phyloP scores from a whole-genome alignment of 2,329 filamentous ascomycete species.

The Colletotrichum sp. region DNA sequence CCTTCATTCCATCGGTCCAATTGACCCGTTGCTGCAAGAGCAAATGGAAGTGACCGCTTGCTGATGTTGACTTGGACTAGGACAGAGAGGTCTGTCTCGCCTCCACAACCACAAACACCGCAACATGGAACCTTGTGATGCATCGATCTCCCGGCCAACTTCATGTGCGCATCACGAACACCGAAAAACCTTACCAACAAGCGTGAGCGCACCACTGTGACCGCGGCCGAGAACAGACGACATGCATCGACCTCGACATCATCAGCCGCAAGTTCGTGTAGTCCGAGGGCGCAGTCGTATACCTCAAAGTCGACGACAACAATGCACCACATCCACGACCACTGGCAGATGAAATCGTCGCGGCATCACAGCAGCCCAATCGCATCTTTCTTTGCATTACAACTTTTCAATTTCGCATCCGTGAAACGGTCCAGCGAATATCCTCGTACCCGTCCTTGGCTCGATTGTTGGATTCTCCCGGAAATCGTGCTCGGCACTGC shows the following conservation, averaged over 20 bases:
- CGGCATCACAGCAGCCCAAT: neutral
- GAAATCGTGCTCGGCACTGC: neutral
- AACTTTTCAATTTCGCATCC: neutral
- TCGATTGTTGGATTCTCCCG: neutral
- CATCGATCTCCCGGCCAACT: neutral
- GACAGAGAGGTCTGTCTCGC: neutral
- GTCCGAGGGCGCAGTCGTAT: no score
- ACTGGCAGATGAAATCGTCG: neutral
- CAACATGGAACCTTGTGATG: neutral
- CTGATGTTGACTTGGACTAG: neutral
- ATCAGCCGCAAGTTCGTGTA: no score
- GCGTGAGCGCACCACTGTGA: no score
- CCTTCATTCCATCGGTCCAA: neutral
- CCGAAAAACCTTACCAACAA: neutral
- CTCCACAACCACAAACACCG: neutral
- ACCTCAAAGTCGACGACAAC: no score
- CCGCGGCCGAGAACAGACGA: no score
- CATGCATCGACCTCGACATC: no score
- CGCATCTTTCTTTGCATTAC: neutral
- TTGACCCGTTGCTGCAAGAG: neutral
- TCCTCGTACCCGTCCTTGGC: neutral
- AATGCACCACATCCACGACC: neutral
- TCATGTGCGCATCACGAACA: neutral
- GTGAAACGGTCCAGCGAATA: neutral
- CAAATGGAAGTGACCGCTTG: neutral